Evolutionary conservation across 2,329 filamentous ascomycete genomes (phyloP), one percentile per base, ranked within the genome.

Genomic region (Ambrosiella xylebori): DNA sequence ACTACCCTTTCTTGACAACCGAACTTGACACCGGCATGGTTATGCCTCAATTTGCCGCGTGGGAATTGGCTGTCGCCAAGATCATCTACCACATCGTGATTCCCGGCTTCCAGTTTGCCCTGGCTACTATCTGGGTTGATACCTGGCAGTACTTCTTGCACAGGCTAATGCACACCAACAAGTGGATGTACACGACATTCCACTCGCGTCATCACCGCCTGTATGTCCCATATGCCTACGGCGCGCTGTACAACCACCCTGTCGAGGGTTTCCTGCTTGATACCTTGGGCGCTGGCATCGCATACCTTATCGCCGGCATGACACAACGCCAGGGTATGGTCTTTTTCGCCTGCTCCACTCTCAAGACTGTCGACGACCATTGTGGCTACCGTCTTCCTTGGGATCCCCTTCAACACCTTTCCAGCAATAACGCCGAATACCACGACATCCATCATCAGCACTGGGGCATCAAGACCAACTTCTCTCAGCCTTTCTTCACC

Each of bases 71-170:
- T 37, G 70, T 81, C 39, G 93, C 88, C 47, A 85, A 84, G 70
- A 74, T 79, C 61, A 80, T 95, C 63, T 97, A 97, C 73, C 85
- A 86, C 76, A 72, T 82, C 62, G 68, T 84, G 44, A 77, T 97
- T 62, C 93, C 93, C 0, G 77, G 74, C 2, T 58, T 91, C 54
- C 91, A 97, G 69, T 86, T 95, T 67, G 72, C 79, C 59, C 66
- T 86, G 54, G 93, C 84, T 27, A 78, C 91, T 61, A 72, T 80
- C 63, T 75, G 94, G 63, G 79, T 97, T 64, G 93, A 98, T 71
- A 93, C 89, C 50, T 98, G 93, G 93, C 91, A 98, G 69, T 98
- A 98, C 73, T 95, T 96, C 72, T 78, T 91, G 65, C 93, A 98
- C 71, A 88, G 93, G 44, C 80, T 85, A 59, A 98, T 98, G 93